These are phyloP conservation scores for Sesbania bispinosa DNA, from an alignment of 306 rosid species.

Conservation along the genomic window DNA sequence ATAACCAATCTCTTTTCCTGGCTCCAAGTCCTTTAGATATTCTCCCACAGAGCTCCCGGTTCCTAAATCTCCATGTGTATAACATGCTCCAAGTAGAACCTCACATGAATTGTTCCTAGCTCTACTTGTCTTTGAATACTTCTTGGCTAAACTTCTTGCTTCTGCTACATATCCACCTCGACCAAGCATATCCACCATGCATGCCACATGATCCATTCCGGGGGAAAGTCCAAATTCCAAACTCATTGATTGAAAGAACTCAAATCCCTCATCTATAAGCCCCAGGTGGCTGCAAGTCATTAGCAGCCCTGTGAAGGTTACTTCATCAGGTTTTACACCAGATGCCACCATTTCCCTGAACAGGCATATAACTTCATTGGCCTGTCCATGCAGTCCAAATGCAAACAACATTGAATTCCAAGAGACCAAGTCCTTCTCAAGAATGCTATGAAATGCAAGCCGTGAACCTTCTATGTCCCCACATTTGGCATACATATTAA, in stretches of 20 bases:
- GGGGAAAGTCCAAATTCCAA: conserved; percentile 48
- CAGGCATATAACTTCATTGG: conserved; percentile 39
- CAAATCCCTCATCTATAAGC: conserved; percentile 51
- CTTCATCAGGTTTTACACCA: conserved; percentile 64
- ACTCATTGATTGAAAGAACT: conserved; percentile 51
- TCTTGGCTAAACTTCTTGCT: conserved; percentile 48
- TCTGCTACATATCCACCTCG: conserved; percentile 69
- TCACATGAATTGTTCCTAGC: conserved; percentile 37
- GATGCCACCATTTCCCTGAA: conserved; percentile 53
- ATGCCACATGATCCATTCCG: conserved; percentile 63
- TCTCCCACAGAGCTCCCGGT: conserved; percentile 48
- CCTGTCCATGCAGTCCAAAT: conserved; percentile 64
- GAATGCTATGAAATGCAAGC: conserved; percentile 43
- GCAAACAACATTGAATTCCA: conserved; percentile 83
- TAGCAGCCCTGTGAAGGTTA: conserved; percentile 71
- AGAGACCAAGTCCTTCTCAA: conserved; percentile 61
- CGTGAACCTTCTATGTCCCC: conserved; percentile 61
- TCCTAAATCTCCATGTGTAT: conserved; percentile 43
- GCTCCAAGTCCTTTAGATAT: conserved; percentile 44
- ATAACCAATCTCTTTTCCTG: conserved; percentile 59
- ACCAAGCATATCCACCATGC: conserved; percentile 84
- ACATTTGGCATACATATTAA: conserved; percentile 79
- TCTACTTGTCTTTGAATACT: conserved; percentile 32
- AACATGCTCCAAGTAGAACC: conserved; percentile 70
- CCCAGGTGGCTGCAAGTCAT: conserved; percentile 86